Evolutionary conservation across 2,329 filamentous ascomycete species (phyloP).

Genomic region (Karstenula rhodostoma): DNA sequence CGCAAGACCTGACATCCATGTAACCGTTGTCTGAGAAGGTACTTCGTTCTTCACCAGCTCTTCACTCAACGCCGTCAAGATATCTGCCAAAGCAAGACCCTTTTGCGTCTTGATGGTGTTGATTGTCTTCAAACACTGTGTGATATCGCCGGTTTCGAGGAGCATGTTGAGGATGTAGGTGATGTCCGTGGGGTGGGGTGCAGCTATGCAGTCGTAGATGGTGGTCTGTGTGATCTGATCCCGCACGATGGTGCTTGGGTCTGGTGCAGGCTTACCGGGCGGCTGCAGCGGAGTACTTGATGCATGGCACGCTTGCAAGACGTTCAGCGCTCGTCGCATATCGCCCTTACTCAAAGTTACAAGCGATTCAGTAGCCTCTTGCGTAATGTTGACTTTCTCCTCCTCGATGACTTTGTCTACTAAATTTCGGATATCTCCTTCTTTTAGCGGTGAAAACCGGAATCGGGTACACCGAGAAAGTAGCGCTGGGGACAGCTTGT

Average conservation of each 20-base stretch:
- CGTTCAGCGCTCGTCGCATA: slow-evolving; percentile 93
- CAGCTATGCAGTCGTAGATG: slow-evolving; percentile 97
- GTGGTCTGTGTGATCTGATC: slow-evolving; percentile 90
- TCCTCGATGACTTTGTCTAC: slow-evolving; percentile 91
- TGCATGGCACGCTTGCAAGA: slow-evolving; percentile 94
- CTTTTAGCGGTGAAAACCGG: slow-evolving; percentile 91
- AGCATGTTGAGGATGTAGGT: slow-evolving; percentile 83
- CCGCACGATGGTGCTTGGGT: slow-evolving; percentile 69
- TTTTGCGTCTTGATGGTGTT: slow-evolving; percentile 86
- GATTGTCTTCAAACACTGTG: slow-evolving; percentile 85
- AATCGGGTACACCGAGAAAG: slow-evolving; percentile 94
- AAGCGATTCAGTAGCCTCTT: slow-evolving; percentile 81
- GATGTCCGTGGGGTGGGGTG: slow-evolving; percentile 89
- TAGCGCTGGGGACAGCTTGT: slow-evolving; percentile 93
- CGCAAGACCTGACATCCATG: slow-evolving; percentile 89
- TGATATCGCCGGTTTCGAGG: slow-evolving; percentile 85
- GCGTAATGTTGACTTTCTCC: slow-evolving; percentile 83
- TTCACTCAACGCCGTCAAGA: slow-evolving; percentile 85
- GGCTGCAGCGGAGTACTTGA: slow-evolving; percentile 72
- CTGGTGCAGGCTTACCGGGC: slow-evolving; percentile 56
- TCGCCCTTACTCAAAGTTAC: slow-evolving; percentile 92
- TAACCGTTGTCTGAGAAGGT: slow-evolving; percentile 83
- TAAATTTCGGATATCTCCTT: slow-evolving; percentile 81
- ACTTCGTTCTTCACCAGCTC: slow-evolving; percentile 85
- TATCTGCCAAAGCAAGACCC: slow-evolving; percentile 90